Base-by-base conservation (phyloP, 2,329 filamentous ascomycete genomes). In the Fusarium hainanense region DNA sequence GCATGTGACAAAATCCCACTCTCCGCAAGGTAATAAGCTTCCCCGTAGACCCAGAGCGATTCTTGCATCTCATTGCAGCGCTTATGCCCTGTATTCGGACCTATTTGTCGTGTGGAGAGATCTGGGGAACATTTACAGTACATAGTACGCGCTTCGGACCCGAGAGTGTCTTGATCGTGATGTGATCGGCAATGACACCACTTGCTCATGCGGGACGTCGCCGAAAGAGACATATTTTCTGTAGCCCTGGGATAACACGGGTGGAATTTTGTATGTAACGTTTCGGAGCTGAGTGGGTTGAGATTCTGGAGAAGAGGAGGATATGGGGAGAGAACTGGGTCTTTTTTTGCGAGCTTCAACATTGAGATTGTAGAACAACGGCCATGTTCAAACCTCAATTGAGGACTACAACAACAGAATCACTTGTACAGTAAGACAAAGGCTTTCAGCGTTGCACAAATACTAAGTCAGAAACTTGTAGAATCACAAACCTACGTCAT, bases 101-200 rank as follows among this genome's bases (percentile, higher is more conserved):
- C 63, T 62, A 46, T 52, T 62, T n/a, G n/a, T n/a, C 32, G n/a
- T 60, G 60, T 67, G 63, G 32, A 25, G 63, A 62, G 63, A 67
- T 66, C 63, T 32, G 63, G 63, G 63, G 62, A 62, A 56, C 49
- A 44, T 10, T 23, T 12, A 7, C 46, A 10, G 10, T 20, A 12
- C 46, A 28, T 2, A 13, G 10, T 20, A 42, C 23, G 25, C n/a
- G 20, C 21, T 11, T 66, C 63, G 63, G 62, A 32, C 56, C 62
- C 56, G 49, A 54, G 12, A n/a, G n/a, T 55, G 21, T 11, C 27
- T 32, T 46, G 41, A 27, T 51, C 32, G 41, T 59, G 34, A 30
- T 57, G 37, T 42, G 59, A 64, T 62, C 57, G 54, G 23, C 62
- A 62, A 69, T 69, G 47, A 46, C 61, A 66, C 66, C 66, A 69